Evolutionary conservation across 1,139 yeast genomes (phyloP), one percentile per base, ranked within the genome.

Genomic region (Candida sanyaensis): DNA sequence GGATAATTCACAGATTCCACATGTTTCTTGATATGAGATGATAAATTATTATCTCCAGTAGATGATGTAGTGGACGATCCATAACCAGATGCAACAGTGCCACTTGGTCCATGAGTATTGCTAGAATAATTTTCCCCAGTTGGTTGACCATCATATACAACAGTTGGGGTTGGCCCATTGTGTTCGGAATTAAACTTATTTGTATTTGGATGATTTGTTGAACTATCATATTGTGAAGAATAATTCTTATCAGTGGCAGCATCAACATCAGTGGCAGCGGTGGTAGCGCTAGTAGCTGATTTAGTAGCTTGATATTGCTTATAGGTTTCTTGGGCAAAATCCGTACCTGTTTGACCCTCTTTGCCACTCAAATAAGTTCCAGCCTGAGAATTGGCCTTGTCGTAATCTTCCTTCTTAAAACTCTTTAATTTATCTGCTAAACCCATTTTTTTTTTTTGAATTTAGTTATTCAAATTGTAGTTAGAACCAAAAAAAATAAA

Each of bases 271-370:
- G 37, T n/a, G 8, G 37, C 13, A 29, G 26, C 23, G 11, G 13
- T 24, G 10, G 26, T 38, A 24, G 34, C 32, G 12, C 36, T 31
- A 24, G 36, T 39, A 11, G n/a, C 41, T 11, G 45, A 13, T 12
- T 43, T 44, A 7, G 40, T 40, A 26, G 33, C 39, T 30, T 44
- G 26, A 33, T 44, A 47, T 39, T 43, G 46, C 34, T 50, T 37
- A 37, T 50, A 50, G 38, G 45, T 50, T 31, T 47, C 50, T 47
- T 50, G 50, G 44, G 50, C 53, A 13, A 47, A 13, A 32, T 50
- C 53, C 12, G 53, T 50, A 31, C 53, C 53, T 13, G 43, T 50
- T 50, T 50, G 53, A 13, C 50, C 53, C 11, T 50, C 53, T 45
- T 50, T 50, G 21, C 50, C 52, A 27, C 52, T 50, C 28, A 41